Evolutionary conservation across 192 early-diverging fungal species (phyloP).

Genomic region (Lobulomyces angularis): DNA sequence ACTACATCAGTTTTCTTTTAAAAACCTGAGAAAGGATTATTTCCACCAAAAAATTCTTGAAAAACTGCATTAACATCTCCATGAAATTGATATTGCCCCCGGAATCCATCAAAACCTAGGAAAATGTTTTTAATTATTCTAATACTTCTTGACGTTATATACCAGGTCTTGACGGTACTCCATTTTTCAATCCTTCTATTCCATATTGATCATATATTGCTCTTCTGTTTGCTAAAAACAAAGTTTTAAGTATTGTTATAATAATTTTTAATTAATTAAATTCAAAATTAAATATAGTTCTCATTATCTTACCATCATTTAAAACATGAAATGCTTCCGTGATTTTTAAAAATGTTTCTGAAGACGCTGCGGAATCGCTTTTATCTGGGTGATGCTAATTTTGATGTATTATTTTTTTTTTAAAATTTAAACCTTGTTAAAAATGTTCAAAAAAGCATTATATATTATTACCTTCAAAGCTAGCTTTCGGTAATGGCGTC

Average conservation of each 20-base stretch:
- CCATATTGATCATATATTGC: conserved; percentile 49
- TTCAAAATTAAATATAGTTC: neutral
- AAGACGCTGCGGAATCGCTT: conserved; percentile 22
- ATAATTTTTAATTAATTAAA: neutral
- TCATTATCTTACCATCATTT: neutral
- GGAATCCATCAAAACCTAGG: conserved; percentile 29
- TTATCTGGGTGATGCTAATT: conserved; percentile 35
- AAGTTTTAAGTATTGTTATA: conserved; percentile 6
- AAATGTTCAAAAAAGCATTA: too few relatives aligned
- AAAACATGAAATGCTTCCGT: conserved; percentile 32
- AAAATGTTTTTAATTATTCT: neutral
- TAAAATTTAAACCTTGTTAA: too few relatives aligned
- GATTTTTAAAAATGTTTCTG: conserved; percentile 25
- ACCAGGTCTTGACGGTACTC: conserved; percentile 32
- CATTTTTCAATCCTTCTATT: conserved; percentile 32
- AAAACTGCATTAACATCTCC: conserved; percentile 34
- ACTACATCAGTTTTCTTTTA: conserved; percentile 6
- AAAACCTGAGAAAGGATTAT: conserved; percentile 36
- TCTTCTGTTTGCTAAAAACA: conserved; percentile 19
- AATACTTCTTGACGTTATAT: neutral
- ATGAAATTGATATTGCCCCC: conserved; percentile 38
- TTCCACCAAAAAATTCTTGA: conserved; percentile 37
- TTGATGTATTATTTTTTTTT: too few relatives aligned
- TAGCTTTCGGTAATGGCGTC: too few relatives aligned
- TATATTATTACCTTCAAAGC: too few relatives aligned